A percentile compares a stretch with the other conserved stretches of the same genome.
These are phyloP conservation scores for Nematocida homosporus DNA, from an alignment of 371 early-diverging fungal genomes.

Conservation along the genomic window DNA sequence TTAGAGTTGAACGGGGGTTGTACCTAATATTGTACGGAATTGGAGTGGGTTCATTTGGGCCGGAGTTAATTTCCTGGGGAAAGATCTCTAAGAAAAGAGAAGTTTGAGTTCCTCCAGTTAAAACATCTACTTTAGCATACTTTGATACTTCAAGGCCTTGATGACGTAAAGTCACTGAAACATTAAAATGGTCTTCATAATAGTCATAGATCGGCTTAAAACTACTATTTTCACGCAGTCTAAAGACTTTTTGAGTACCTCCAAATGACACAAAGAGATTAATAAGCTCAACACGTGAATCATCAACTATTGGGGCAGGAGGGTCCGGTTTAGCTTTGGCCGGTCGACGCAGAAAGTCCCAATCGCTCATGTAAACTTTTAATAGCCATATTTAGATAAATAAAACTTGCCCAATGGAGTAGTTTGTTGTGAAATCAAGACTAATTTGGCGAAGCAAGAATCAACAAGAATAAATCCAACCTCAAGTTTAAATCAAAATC, in stretches of 20 bases:
- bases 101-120: background rate
- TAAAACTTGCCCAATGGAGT: background rate
- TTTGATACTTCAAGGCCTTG: slow-evolving; percentile 4
- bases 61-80: background rate
- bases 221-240: background rate
- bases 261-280: slow-evolving; percentile 21
- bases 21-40: slow-evolving; percentile 21
- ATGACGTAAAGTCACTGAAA: slow-evolving; percentile 5
- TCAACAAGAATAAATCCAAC: too few species aligned
- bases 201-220: slow-evolving; percentile 24
- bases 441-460: too few species aligned
- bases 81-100: background rate
- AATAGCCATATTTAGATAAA: background rate
- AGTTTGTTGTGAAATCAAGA: background rate
- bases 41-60: background rate
- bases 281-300: too few species aligned
- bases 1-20: background rate
- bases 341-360: slow-evolving; percentile 46
- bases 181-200: slow-evolving; percentile 37
- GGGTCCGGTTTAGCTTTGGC: background rate
- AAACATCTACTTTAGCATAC: slow-evolving; percentile 20
- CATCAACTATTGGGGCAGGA: too few species aligned
- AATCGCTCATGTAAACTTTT: slow-evolving; percentile 10
- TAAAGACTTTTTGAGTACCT: slow-evolving; percentile 17
- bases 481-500: too few species aligned